Evolutionary conservation across 1,139 yeast genomes (phyloP).

Genomic region (Candida sanyaensis): DNA sequence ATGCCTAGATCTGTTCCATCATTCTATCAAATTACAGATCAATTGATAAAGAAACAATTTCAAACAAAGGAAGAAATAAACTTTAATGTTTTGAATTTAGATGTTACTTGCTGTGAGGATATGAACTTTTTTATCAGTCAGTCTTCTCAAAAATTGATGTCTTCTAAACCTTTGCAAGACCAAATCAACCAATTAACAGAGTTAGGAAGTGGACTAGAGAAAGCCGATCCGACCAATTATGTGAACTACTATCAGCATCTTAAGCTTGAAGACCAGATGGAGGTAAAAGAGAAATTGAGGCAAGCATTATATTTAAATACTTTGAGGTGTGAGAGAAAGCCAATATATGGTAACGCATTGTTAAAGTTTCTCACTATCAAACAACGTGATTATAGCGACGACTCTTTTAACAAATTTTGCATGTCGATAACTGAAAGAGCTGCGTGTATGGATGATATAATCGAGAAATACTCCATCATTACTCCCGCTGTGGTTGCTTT

Average conservation of each 20-base stretch:
- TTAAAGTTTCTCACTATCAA: conserved; percentile 22
- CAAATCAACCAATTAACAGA: conserved; percentile 45
- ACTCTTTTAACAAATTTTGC: conserved; percentile 19
- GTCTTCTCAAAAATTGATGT: conserved; percentile 47
- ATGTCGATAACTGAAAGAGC: conserved; percentile 48
- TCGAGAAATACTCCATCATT: conserved; percentile 80
- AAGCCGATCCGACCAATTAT: conserved; percentile 51
- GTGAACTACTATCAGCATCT: conserved; percentile 61
- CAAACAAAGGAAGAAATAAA: conserved; percentile 38
- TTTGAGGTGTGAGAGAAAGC: conserved; percentile 57
- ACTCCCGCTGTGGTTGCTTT: conserved; percentile 86
- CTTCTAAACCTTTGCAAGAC: conserved; percentile 44
- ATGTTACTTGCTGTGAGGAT: conserved; percentile 51
- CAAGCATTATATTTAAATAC: conserved; percentile 67
- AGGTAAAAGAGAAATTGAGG: conserved; percentile 50
- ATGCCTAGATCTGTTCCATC: conserved; percentile 64
- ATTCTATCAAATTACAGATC: conserved; percentile 46
- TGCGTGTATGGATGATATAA: conserved; percentile 44
- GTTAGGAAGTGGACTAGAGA: conserved; percentile 24
- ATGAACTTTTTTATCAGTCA: conserved; percentile 52
- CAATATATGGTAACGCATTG: conserved; percentile 55
- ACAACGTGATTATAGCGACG: conserved; percentile 12
- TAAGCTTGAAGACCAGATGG: conserved; percentile 52
- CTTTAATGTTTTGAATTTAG: conserved; percentile 61
- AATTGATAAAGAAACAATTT: conserved; percentile 40